A percentile compares a stretch with the other conserved stretches of the same genome.
Conservation (phyloP, 352 stramenopile genomes). For the Lagenidium sp. region DNA sequence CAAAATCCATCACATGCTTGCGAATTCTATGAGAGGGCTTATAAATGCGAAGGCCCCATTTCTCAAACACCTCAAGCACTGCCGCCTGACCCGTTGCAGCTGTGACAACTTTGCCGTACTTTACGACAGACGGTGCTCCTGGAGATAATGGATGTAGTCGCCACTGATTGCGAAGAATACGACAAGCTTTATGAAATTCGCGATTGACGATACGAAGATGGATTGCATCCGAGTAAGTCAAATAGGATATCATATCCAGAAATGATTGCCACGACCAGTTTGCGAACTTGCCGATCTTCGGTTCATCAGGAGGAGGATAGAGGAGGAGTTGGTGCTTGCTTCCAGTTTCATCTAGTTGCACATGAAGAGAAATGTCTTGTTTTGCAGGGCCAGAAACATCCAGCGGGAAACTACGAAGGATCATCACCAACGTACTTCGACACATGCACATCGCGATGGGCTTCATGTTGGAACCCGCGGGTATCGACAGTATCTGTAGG, state of each 20-base stretch:
- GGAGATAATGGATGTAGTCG: slow-evolving; percentile 27
- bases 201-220: slow-evolving; percentile 25
- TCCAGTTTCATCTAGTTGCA: background rate
- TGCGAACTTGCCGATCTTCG: slow-evolving; percentile 19
- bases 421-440: slow-evolving; percentile 7
- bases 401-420: too few species aligned
- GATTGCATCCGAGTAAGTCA: slow-evolving; percentile 43
- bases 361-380: background rate
- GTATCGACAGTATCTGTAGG: slow-evolving; percentile 20
- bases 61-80: slow-evolving; percentile 41
- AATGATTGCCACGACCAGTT: slow-evolving; percentile 12
- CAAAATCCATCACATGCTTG: slow-evolving; percentile 49
- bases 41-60: slow-evolving; percentile 43
- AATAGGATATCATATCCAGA: slow-evolving; percentile 19
- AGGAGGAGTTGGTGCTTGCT: slow-evolving; percentile 10
- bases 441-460: slow-evolving; percentile 13
- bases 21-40: slow-evolving; percentile 29
- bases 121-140: slow-evolving; percentile 17
- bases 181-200: slow-evolving; percentile 29
- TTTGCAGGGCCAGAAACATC: too few species aligned
- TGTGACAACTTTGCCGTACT: slow-evolving; percentile 25
- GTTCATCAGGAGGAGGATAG: slow-evolving; percentile 15
- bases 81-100: slow-evolving; percentile 30
- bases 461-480: slow-evolving; percentile 10
- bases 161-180: slow-evolving; percentile 37